Conservation (phyloP, 352 stramenopile genomes). For the Phytophthora pisi region DNA sequence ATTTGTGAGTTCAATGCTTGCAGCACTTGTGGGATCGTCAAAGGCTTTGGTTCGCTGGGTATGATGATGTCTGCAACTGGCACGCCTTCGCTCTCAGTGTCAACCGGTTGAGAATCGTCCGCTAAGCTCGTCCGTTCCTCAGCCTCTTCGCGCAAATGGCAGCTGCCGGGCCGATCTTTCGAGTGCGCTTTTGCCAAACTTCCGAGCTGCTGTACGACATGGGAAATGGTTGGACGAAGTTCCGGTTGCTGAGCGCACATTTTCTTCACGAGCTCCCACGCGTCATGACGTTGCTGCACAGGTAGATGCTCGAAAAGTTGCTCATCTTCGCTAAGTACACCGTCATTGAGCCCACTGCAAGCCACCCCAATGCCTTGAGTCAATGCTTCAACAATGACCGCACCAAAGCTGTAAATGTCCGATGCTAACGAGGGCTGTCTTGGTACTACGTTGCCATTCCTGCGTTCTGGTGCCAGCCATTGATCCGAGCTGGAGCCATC, state of each 20-base stretch:
- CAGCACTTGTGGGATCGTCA: conserved; percentile 15
- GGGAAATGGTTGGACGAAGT: conserved; percentile 26
- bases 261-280: conserved; percentile 29
- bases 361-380: neutral
- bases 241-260: conserved; percentile 31
- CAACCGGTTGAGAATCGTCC: neutral
- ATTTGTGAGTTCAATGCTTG: conserved; percentile 14
- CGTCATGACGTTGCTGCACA: neutral
- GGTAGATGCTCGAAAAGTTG: neutral
- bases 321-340: neutral
- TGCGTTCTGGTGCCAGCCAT: conserved; percentile 24
- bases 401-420: conserved; percentile 39
- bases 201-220: conserved; percentile 34
- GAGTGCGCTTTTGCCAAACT: conserved; percentile 8
- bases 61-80: conserved; percentile 6
- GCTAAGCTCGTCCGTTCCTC: neutral
- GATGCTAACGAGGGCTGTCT: conserved; percentile 28
- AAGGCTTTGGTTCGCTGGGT: neutral
- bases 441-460: neutral
- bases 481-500: neutral
- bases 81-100: neutral
- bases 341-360: neutral
- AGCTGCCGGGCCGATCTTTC: neutral
- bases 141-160: neutral
- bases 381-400: conserved; percentile 28